Conservation (phyloP, 2,329 filamentous ascomycete genomes). For the Colletotrichum sp. region DNA sequence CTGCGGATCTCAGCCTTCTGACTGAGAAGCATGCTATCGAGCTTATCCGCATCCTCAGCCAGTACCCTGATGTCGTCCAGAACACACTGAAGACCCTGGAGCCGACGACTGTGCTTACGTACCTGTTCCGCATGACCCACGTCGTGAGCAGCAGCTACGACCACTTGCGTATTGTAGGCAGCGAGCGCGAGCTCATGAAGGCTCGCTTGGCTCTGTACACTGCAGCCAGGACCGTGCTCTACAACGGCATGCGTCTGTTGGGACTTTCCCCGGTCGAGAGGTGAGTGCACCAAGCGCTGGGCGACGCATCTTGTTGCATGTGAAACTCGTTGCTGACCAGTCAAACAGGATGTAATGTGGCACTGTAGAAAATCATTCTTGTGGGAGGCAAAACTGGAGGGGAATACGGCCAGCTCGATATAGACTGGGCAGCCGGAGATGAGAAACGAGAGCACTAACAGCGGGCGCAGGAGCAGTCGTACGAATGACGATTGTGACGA, state of each 20-base stretch:
- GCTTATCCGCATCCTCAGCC: constrained; percentile 76
- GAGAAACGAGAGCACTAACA: background rate
- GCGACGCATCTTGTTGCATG: background rate
- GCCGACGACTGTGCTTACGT: constrained; percentile 62
- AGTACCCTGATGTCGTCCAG: constrained; percentile 84
- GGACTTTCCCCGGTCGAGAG: constrained; percentile 77
- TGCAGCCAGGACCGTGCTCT: constrained; percentile 74
- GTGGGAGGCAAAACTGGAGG: background rate
- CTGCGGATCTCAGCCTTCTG: constrained; percentile 71
- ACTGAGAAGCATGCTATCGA: constrained; percentile 75
- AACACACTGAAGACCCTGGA: constrained; percentile 87
- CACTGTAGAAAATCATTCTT: background rate
- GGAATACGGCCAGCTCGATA: background rate
- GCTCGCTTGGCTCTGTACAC: constrained; percentile 82
- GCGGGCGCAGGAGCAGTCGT: background rate
- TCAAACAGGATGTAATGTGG: constrained; percentile 18
- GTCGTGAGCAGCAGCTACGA: constrained; percentile 81
- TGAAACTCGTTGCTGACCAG: constrained; percentile 6
- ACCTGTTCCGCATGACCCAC: constrained; percentile 89
- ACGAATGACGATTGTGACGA: background rate
- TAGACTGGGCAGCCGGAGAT: background rate
- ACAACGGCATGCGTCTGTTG: constrained; percentile 83
- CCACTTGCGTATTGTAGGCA: constrained; percentile 81
- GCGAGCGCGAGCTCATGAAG: constrained; percentile 72
- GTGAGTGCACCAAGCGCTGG: constrained; percentile 3